These are phyloP conservation scores for Cymbopogon citratus DNA, from an alignment of 176 grass and related monocot genomes.

Conservation along the genomic window DNA sequence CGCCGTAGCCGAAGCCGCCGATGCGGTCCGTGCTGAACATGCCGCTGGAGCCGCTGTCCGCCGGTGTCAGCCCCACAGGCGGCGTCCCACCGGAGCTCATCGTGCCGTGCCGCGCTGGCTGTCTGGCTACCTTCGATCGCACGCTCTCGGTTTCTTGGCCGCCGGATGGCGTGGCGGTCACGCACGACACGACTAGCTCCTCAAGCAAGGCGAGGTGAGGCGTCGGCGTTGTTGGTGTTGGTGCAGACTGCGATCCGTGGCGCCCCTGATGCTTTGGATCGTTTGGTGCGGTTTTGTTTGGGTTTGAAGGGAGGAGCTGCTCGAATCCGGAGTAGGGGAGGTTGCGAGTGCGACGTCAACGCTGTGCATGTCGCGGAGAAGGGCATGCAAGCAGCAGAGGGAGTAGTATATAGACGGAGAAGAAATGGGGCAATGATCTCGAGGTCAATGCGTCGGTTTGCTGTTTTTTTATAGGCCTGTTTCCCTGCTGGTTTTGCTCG, in stretches of 20 bases:
- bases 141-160: constrained; percentile 3
- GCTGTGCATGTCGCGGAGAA: constrained; percentile 40
- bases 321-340: constrained; percentile 30
- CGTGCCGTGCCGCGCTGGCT: neutral
- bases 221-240: constrained; percentile 24
- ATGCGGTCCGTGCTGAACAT: constrained; percentile 65
- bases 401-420: neutral
- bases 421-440: neutral
- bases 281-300: constrained; percentile 47
- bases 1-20: constrained; percentile 72
- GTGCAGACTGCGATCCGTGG: neutral
- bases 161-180: neutral
- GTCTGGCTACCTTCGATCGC: neutral
- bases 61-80: constrained; percentile 12
- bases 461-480: neutral
- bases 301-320: constrained; percentile 8
- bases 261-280: neutral
- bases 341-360: constrained; percentile 46
- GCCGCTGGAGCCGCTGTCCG: constrained; percentile 30
- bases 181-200: neutral
- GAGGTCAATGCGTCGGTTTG: constrained; percentile 41
- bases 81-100: constrained; percentile 33
- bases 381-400: neutral
- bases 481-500: neutral
- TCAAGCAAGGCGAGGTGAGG: constrained; percentile 6